Conservation (phyloP, 805 yeast genomes). For the Blastobotrys peoriensis region DNA sequence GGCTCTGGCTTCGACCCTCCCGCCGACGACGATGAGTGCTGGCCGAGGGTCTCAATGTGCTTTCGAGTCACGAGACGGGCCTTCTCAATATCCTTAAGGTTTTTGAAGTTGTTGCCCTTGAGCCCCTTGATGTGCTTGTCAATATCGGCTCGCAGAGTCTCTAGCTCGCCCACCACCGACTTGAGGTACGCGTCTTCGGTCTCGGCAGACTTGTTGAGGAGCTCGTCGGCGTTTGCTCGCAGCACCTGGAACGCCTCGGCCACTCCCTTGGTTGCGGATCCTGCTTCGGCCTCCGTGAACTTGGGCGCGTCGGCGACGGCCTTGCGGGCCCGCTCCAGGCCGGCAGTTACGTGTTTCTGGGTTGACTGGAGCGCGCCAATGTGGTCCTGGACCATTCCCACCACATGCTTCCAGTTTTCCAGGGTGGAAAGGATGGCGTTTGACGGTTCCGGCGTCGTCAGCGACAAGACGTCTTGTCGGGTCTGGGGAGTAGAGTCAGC, state of each 20-base stretch:
- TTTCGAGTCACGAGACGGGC: constrained; percentile 32
- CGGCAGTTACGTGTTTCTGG: constrained; percentile 26
- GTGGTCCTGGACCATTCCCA: constrained; percentile 27
- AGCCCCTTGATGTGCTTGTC: constrained; percentile 40
- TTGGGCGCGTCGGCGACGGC: constrained; percentile 30
- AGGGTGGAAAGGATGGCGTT: constrained; percentile 30
- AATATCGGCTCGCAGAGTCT: constrained; percentile 35
- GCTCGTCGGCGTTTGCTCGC: constrained; percentile 29
- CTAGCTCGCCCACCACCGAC: constrained; percentile 40
- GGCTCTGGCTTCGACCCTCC: constrained; percentile 30
- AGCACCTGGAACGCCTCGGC: constrained; percentile 31
- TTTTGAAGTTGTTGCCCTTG: constrained; percentile 30
- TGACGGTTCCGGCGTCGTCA: constrained; percentile 31
- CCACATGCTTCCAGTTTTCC: constrained; percentile 35
- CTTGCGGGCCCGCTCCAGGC: constrained; percentile 33
- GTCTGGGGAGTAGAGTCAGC: no score
- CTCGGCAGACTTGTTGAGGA: constrained; percentile 33
- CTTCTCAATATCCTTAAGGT: constrained; percentile 34
- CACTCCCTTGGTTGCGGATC: constrained; percentile 24
- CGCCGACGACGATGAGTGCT: constrained; percentile 29
- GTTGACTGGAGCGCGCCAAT: constrained; percentile 24
- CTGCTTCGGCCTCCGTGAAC: constrained; percentile 17
- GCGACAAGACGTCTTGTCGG: constrained; percentile 11
- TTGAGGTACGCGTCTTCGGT: constrained; percentile 35
- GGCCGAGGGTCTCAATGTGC: constrained; percentile 34